Conservation (phyloP, 2,329 filamentous ascomycete species). For the Scopulariopsis brevicaulis region DNA sequence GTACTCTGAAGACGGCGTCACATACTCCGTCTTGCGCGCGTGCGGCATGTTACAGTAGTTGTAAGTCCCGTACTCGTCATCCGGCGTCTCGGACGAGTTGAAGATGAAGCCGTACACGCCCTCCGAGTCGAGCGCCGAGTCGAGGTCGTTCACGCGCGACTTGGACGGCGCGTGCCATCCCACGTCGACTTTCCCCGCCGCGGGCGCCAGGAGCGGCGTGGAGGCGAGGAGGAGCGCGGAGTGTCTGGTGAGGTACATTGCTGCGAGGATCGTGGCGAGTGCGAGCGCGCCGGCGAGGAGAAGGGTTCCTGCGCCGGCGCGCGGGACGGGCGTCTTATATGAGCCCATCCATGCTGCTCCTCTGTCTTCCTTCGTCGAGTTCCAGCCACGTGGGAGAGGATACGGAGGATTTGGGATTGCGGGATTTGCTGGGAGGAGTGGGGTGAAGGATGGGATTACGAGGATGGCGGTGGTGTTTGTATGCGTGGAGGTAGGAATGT, state of each 20-base stretch:
- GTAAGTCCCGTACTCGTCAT: constrained; percentile 49
- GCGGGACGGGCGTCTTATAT: background rate
- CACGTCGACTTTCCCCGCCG: background rate
- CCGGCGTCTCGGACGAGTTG: constrained; percentile 50
- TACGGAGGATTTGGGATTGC: no score
- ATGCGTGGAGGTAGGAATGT: background rate
- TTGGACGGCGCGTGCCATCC: constrained; percentile 46
- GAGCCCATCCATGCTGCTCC: background rate
- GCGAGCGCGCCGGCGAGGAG: background rate
- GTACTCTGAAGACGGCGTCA: constrained; percentile 39
- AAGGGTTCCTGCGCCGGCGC: background rate
- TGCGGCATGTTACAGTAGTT: constrained; percentile 89
- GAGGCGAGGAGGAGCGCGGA: background rate
- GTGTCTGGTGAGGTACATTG: background rate
- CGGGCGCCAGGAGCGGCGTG: background rate
- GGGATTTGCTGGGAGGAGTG: background rate
- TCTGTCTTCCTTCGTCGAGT: background rate
- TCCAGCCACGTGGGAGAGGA: background rate
- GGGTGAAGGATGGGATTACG: background rate
- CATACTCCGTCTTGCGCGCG: constrained; percentile 56
- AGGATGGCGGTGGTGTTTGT: background rate
- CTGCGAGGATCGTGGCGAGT: background rate
- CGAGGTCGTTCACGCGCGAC: constrained; percentile 49
- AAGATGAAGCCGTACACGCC: constrained; percentile 68
- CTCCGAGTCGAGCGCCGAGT: constrained; percentile 39